Conservation (phyloP, 2,329 filamentous ascomycete species). For the Bipolaris bicolor region DNA sequence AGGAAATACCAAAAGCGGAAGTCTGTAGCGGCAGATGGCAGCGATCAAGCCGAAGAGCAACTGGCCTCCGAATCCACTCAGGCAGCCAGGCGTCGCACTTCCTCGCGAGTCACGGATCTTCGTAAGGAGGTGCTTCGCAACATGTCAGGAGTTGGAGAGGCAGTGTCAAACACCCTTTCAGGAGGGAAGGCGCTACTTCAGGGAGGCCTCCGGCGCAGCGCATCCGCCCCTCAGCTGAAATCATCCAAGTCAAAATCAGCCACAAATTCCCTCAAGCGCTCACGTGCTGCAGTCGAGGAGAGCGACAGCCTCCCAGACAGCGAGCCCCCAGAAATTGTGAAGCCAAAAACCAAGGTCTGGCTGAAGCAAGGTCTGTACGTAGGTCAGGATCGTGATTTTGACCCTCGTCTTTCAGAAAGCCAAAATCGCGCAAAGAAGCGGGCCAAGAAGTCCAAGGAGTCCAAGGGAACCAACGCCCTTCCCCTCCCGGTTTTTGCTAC, state of each 20-base stretch:
- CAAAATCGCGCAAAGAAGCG: constrained; percentile 49
- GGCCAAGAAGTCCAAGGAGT: constrained; percentile 31
- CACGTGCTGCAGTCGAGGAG: constrained; percentile 28
- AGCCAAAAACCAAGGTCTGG: constrained; percentile 71
- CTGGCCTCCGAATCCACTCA: constrained; percentile 42
- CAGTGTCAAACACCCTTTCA: constrained; percentile 42
- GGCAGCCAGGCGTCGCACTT: constrained; percentile 42
- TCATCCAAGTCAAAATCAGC: constrained; percentile 20
- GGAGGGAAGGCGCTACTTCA: constrained; percentile 46
- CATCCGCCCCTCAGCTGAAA: constrained; percentile 33
- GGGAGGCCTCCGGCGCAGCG: constrained; percentile 35
- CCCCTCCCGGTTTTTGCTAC: constrained; percentile 82
- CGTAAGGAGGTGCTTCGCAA: constrained; percentile 44
- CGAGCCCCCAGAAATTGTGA: constrained; percentile 26
- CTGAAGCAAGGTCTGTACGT: constrained; percentile 83
- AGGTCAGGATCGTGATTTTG: constrained; percentile 67
- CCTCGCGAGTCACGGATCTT: constrained; percentile 42
- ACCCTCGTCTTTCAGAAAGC: constrained; percentile 55
- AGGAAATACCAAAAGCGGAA: constrained; percentile 25
- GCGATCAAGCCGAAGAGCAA: constrained; percentile 40
- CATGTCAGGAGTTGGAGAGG: constrained; percentile 36
- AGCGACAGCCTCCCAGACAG: constrained; percentile 22
- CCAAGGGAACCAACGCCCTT: constrained; percentile 62
- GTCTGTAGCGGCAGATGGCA: constrained; percentile 17
- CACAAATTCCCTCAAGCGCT: constrained; percentile 30